Conservation (phyloP, 2,329 filamentous ascomycete genomes). For the Madurella fahalii region DNA sequence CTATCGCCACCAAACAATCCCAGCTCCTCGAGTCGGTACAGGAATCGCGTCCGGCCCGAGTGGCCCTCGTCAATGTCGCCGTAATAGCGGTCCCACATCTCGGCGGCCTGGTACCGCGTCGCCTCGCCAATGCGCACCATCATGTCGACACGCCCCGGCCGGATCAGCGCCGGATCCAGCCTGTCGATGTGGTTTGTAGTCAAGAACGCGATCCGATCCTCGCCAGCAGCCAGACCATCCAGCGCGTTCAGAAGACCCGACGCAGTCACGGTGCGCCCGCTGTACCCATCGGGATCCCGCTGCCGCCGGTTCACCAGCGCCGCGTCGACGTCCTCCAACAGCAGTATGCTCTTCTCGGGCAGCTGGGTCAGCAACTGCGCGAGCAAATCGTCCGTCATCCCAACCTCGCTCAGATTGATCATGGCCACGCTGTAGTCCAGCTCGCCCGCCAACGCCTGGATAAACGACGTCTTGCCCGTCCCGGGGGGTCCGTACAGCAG, state of each 20-base stretch:
- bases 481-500: conserved; percentile 85
- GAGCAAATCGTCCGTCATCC: conserved; percentile 83
- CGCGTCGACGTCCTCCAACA: conserved; percentile 88
- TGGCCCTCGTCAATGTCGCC: conserved; percentile 69
- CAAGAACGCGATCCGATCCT: conserved; percentile 88
- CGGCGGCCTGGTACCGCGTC: conserved; percentile 74
- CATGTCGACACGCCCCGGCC: conserved; percentile 91
- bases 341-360: conserved; percentile 73
- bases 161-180: conserved; percentile 81
- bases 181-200: conserved; percentile 93
- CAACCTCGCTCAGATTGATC: conserved; percentile 83
- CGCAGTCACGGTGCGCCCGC: conserved; percentile 85
- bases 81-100: conserved; percentile 96
- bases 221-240: conserved; percentile 90
- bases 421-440: conserved; percentile 90
- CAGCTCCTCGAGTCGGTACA: conserved; percentile 64
- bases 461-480: conserved; percentile 92
- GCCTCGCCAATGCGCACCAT: conserved; percentile 86
- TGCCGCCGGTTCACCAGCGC: conserved; percentile 80
- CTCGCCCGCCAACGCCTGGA: conserved; percentile 89
- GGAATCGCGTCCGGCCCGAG: conserved; percentile 61
- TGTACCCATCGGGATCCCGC: conserved; percentile 76
- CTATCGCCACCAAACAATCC: conserved; percentile 61
- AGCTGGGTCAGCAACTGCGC: conserved; percentile 83
- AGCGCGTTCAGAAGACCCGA: conserved; percentile 82